These are phyloP conservation scores for Cytospora leucostoma DNA, from an alignment of 2,329 filamentous ascomycete genomes.

Conservation along the genomic window DNA sequence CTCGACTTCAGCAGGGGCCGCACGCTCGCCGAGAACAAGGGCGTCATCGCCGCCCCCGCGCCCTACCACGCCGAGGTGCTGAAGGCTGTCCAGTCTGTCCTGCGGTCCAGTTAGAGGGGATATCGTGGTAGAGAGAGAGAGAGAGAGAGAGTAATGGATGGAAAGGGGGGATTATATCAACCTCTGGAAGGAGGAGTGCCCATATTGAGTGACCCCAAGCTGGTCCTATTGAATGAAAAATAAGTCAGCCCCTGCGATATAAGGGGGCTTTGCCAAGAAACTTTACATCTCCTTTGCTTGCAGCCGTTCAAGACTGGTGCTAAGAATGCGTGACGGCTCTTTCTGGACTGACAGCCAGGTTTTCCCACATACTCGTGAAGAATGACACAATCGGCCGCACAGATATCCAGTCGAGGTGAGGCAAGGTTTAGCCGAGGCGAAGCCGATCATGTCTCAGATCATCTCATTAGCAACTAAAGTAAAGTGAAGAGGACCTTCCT, in stretches of 20 bases:
- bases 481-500: neutral
- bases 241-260: too few relatives aligned
- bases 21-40: constrained; percentile 87
- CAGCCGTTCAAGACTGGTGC: too few relatives aligned
- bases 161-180: neutral
- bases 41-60: constrained; percentile 84
- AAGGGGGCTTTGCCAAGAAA: too few relatives aligned
- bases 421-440: neutral
- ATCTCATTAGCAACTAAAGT: neutral
- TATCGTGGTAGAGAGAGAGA: neutral
- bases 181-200: too few relatives aligned
- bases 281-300: too few relatives aligned
- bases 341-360: too few relatives aligned
- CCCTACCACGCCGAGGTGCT: constrained; percentile 76
- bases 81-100: constrained; percentile 77
- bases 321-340: too few relatives aligned
- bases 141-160: neutral
- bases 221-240: too few relatives aligned
- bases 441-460: neutral
- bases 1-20: constrained; percentile 86
- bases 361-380: too few relatives aligned
- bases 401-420: neutral
- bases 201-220: neutral
- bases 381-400: too few relatives aligned
- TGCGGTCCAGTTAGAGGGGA: constrained; percentile 47